phyloP scores from a whole-genome alignment of 768 basidiomycete species.

The Termitomyces sp. region DNA sequence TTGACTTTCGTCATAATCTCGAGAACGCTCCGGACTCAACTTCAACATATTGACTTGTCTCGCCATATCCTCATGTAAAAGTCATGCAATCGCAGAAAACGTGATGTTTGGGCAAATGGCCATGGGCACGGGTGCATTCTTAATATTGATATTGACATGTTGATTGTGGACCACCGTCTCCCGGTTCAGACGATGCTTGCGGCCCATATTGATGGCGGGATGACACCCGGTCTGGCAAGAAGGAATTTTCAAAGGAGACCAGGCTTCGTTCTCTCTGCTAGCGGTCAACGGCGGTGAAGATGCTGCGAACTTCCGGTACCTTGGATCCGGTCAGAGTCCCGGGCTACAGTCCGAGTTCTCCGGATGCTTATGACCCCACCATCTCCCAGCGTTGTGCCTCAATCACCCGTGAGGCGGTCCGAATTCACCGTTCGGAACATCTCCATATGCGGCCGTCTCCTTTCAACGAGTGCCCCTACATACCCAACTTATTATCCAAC shows the following conservation, averaged over 20 bases:
- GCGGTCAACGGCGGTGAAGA: slow-evolving; percentile 85
- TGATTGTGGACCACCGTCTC: slow-evolving; percentile 93
- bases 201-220: slow-evolving; percentile 76
- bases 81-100: slow-evolving; percentile 98
- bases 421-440: slow-evolving; percentile 77
- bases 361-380: slow-evolving; percentile 85
- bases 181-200: slow-evolving; percentile 79
- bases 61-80: too few relatives aligned
- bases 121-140: slow-evolving; percentile 97
- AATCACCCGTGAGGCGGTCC: slow-evolving; percentile 80
- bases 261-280: slow-evolving; percentile 90
- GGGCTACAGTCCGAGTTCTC: slow-evolving; percentile 89
- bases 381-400: slow-evolving; percentile 79
- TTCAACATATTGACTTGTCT: too few relatives aligned
- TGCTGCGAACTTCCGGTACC: slow-evolving; percentile 62
- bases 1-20: too few relatives aligned
- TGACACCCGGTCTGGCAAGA: slow-evolving; percentile 89
- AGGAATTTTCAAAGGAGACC: slow-evolving; percentile 68
- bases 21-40: too few relatives aligned
- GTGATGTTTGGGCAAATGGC: slow-evolving; percentile 99
- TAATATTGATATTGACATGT: slow-evolving; percentile 93
- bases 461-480: slow-evolving; percentile 62
- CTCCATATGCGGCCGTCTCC: slow-evolving; percentile 83
- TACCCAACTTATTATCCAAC: slow-evolving; percentile 89
- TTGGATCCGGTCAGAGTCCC: slow-evolving; percentile 85